A percentile compares a stretch with the other conserved stretches of the same genome.
Conservation (phyloP, 108 stramenopile species). For the Cyclotella cryptica region DNA sequence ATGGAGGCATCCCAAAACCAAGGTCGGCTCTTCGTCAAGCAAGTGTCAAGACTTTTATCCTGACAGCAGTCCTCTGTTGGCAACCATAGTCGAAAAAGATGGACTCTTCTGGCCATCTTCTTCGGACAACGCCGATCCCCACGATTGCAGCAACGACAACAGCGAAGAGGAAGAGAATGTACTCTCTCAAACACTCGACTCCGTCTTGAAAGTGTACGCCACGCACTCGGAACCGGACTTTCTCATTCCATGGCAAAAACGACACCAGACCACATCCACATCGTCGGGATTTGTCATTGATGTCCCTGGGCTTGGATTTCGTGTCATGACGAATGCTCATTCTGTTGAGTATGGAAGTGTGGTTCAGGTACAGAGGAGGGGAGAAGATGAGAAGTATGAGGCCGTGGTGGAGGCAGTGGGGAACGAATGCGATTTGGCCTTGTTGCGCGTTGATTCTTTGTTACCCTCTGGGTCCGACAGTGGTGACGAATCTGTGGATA, state of each 20-base stretch:
- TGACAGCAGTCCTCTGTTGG: background rate
- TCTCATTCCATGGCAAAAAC: conserved; percentile 64
- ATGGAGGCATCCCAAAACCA: background rate
- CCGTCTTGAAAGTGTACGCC: conserved; percentile 63
- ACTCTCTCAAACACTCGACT: conserved; percentile 47
- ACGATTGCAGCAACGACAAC: conserved; percentile 27
- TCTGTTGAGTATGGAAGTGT: conserved; percentile 63
- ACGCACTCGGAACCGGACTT: conserved; percentile 68
- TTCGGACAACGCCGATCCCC: conserved; percentile 1
- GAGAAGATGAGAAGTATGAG: conserved; percentile 56
- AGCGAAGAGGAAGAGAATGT: conserved; percentile 44
- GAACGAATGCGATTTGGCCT: conserved; percentile 73
- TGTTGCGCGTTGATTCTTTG: conserved; percentile 58
- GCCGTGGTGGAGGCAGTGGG: conserved; percentile 55
- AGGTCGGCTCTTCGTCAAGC: background rate
- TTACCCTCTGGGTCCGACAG: conserved; percentile 26
- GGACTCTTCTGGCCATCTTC: conserved; percentile 51
- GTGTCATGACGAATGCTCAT: conserved; percentile 76
- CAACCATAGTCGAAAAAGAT: conserved; percentile 24
- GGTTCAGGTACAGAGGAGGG: conserved; percentile 59
- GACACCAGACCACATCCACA: conserved; percentile 54
- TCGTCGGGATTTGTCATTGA: conserved; percentile 63
- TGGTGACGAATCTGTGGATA: conserved; percentile 5
- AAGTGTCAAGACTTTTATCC: background rate
- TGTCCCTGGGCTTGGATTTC: conserved; percentile 34